Conservation (phyloP, 345 rosid species). For the Draba incana region DNA sequence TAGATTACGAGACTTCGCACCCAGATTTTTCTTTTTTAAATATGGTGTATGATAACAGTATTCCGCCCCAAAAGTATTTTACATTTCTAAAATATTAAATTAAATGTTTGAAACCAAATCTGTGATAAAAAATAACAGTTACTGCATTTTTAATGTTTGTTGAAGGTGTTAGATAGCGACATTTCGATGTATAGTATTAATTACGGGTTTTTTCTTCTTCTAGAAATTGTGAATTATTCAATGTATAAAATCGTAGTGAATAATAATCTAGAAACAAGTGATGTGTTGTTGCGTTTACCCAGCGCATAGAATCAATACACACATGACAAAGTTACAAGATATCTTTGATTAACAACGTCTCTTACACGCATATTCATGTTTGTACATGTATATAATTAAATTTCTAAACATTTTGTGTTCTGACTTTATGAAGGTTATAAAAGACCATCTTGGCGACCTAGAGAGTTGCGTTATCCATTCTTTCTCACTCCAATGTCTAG, state of each 20-base stretch:
- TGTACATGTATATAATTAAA: not conserved
- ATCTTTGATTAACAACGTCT: constrained; percentile 9
- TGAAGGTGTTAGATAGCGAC: not conserved
- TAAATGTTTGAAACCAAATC: not conserved
- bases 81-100: not conserved
- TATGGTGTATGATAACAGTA: too few relatives aligned
- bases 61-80: not conserved
- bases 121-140: not conserved
- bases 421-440: not conserved
- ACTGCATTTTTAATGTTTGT: not conserved
- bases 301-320: not conserved
- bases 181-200: too few relatives aligned
- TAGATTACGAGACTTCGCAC: too few relatives aligned
- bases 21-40: too few relatives aligned
- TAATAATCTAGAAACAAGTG: constrained; percentile 7
- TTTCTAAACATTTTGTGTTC: not conserved
- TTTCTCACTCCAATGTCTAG: not conserved
- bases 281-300: constrained; percentile 9
- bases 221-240: not conserved
- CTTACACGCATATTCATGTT: constrained; percentile 4
- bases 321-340: not conserved
- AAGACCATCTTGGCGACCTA: constrained; percentile 11
- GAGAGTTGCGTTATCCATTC: constrained; percentile 19
- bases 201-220: not conserved
- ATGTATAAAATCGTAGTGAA: not conserved